Conservation (phyloP, 192 early-diverging fungal genomes). For the Dispira simplex region DNA sequence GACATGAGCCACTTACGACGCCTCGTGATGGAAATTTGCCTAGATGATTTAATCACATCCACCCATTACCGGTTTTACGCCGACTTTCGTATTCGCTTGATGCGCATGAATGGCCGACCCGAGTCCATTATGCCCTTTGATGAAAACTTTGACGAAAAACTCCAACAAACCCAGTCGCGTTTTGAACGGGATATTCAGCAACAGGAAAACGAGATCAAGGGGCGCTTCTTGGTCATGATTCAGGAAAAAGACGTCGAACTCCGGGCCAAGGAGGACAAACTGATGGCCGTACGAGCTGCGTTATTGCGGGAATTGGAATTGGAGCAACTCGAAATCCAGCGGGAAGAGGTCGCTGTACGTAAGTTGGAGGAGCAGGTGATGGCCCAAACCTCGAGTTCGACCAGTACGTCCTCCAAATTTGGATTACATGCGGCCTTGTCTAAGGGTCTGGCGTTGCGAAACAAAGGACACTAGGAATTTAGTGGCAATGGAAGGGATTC, state of each 20-base stretch:
- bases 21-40: slow-evolving; percentile 42
- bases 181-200: slow-evolving; percentile 54
- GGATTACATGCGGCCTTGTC: no score
- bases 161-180: slow-evolving; percentile 42
- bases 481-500: no score
- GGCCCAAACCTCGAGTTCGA: background rate
- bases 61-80: slow-evolving; percentile 68
- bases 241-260: slow-evolving; percentile 42
- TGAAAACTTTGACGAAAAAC: slow-evolving; percentile 55
- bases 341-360: background rate
- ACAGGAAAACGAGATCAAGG: slow-evolving; percentile 49
- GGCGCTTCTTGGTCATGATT: slow-evolving; percentile 38
- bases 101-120: slow-evolving; percentile 55
- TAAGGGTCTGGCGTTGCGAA: no score
- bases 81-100: slow-evolving; percentile 39
- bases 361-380: background rate
- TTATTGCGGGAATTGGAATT: background rate
- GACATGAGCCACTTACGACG: slow-evolving; percentile 61
- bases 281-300: background rate
- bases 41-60: slow-evolving; percentile 70
- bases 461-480: no score
- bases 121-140: slow-evolving; percentile 68
- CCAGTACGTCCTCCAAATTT: background rate
- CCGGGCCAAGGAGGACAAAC: slow-evolving; percentile 15
- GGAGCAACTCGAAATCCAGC: background rate